phyloP scores from a whole-genome alignment of 176 grass and related monocot species.

The Secale cereale region DNA sequence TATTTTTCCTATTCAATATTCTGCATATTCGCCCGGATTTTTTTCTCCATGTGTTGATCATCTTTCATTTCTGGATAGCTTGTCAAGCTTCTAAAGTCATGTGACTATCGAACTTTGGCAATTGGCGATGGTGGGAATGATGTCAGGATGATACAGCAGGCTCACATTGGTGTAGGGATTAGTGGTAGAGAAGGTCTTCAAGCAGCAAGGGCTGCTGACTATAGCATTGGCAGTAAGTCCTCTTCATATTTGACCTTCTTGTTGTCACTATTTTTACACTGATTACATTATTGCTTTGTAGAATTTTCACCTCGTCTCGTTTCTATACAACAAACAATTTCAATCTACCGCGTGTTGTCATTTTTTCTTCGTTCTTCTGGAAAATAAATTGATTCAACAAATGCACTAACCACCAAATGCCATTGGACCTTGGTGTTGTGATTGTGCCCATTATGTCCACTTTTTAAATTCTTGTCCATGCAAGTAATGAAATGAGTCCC shows the following conservation, averaged over 20 bases:
- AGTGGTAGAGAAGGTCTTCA: slow-evolving; percentile 97
- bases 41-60: slow-evolving; percentile 19
- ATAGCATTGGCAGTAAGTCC: slow-evolving; percentile 91
- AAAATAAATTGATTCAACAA: neutral
- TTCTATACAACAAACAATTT: neutral
- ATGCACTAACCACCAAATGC: neutral
- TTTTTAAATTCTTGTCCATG: neutral
- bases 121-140: slow-evolving; percentile 99
- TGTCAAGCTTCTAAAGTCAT: slow-evolving; percentile 87
- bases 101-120: slow-evolving; percentile 96
- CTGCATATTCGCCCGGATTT: slow-evolving; percentile 1
- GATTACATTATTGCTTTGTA: slow-evolving; percentile 8
- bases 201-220: slow-evolving; percentile 97
- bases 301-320: neutral
- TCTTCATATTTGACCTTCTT: slow-evolving; percentile 5
- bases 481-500: neutral
- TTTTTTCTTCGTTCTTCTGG: neutral
- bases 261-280: neutral
- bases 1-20: neutral
- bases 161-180: slow-evolving; percentile 96
- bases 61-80: slow-evolving; percentile 48
- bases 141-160: slow-evolving; percentile 98
- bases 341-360: neutral
- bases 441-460: neutral
- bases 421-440: neutral